Evolutionary conservation across 306 rosid species (phyloP).

Genomic region (Luffa aegyptiaca): DNA sequence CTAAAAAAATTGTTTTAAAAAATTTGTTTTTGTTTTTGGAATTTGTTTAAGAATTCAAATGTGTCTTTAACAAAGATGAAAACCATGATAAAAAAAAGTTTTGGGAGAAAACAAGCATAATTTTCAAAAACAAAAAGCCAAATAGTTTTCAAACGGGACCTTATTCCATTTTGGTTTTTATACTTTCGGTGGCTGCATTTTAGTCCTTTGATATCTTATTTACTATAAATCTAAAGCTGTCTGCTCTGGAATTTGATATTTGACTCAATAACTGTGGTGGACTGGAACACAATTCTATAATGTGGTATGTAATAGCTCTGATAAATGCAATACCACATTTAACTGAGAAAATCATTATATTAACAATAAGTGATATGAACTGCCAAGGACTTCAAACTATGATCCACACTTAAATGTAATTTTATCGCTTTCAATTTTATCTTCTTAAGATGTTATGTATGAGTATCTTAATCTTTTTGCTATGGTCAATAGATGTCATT

Average conservation of each 20-base stretch:
- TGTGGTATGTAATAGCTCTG: neutral
- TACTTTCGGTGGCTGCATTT: neutral
- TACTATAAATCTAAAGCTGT: neutral
- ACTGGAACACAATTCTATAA: neutral
- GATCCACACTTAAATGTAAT: neutral
- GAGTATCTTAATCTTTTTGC: neutral
- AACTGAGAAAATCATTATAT: neutral
- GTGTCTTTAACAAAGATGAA: no score
- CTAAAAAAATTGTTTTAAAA: no score
- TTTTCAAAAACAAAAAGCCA: no score
- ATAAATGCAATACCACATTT: neutral
- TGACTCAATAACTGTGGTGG: neutral
- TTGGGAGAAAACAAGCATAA: no score
- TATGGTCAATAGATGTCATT: neutral
- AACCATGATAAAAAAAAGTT: no score
- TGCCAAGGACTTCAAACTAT: neutral
- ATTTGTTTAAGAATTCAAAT: no score
- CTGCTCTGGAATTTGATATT: neutral
- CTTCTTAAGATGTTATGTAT: neutral
- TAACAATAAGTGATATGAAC: neutral
- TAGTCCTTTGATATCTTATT: neutral
- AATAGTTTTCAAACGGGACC: no score
- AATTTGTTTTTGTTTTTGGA: no score
- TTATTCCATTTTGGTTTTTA: neutral
- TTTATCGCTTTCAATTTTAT: neutral